Base-by-base conservation (phyloP, 2,329 filamentous ascomycete species). In the Hypoxylon sp. region DNA sequence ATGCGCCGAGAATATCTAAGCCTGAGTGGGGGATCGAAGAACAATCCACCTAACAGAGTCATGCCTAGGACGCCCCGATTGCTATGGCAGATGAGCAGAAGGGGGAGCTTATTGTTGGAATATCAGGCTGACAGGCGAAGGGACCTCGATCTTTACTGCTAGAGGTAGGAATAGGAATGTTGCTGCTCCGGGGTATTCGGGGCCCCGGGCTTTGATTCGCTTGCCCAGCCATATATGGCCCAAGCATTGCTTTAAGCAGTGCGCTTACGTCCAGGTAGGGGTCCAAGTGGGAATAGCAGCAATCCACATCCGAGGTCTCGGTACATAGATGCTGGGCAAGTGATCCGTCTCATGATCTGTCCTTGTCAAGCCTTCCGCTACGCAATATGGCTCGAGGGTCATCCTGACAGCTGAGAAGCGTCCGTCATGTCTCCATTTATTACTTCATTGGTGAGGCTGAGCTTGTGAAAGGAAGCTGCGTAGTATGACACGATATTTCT, bases 241-340 rank as follows among this genome's bases (percentile, higher is more conserved):
- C 21, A 18, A 8, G 4, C 29, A 9, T 15, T 35, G 18, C 6
- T 35, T 9, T 15, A 35, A 35, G n/a, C 6, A 35, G 31, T 35
- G 31, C n/a, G 23, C 46, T 21, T 27, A 52, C 45, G 48, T 54
- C 17, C 37, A 38, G 48, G 52, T 64, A 62, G 57, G 63, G 57
- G 48, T 57, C 52, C 52, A 61, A 13, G 53, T 56, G 52, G 62
- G 62, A 67, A 65, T 67, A 67, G 66, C 60, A 66, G 40, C 64
- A 67, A 53, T 55, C 55, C 52, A 55, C 46, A 46, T 42, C 55
- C 51, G 41, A 59, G 51, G 41, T 54, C 46, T 61, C 33, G 48
- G 48, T 58, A n/a, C n/a, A n/a, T n/a, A 57, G 38, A 31, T 31
- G 51, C 45, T 52, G 42, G 49, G 56, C 42, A 55, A 55, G 50